These are phyloP conservation scores for Apiospora koreana DNA, from an alignment of 2,329 filamentous ascomycete genomes.

Conservation along the genomic window DNA sequence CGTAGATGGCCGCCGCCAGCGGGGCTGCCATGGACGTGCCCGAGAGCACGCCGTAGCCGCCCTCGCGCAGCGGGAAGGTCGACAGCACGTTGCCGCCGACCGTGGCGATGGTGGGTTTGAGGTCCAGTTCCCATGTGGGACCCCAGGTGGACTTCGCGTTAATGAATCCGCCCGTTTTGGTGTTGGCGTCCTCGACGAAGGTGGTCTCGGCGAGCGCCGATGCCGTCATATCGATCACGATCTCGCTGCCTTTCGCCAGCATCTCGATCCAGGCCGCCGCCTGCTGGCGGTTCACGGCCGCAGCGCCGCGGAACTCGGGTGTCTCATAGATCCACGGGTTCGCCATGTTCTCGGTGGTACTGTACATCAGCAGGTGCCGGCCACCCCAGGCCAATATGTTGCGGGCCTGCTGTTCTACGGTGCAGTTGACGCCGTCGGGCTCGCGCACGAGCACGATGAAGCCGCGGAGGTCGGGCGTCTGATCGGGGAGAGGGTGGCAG, in stretches of 20 bases:
- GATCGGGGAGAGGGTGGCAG: slow-evolving; percentile 52
- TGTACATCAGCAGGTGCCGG: slow-evolving; percentile 63
- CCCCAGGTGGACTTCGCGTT: slow-evolving; percentile 58
- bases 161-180: slow-evolving; percentile 49
- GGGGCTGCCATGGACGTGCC: slow-evolving; percentile 48
- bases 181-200: slow-evolving; percentile 33
- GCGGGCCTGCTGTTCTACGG: slow-evolving; percentile 53
- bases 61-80: slow-evolving; percentile 50
- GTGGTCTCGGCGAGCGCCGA: not conserved
- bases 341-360: slow-evolving; percentile 35
- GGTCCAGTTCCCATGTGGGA: slow-evolving; percentile 43
- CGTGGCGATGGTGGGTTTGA: slow-evolving; percentile 57
- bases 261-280: not conserved
- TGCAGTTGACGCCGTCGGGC: slow-evolving; percentile 51
- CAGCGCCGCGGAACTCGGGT: too few species aligned
- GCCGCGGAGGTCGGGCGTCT: slow-evolving; percentile 57
- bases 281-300: too few species aligned
- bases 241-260: not conserved
- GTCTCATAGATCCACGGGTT: too few species aligned
- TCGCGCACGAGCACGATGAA: slow-evolving; percentile 59
- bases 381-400: slow-evolving; percentile 57
- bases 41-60: slow-evolving; percentile 51
- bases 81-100: slow-evolving; percentile 58
- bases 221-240: too few species aligned
- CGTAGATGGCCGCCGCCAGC: slow-evolving; percentile 50